A percentile compares a stretch with the other conserved stretches of the same genome.
phyloP scores from a whole-genome alignment of 768 basidiomycete genomes.

The Artomyces pyxidatus region DNA sequence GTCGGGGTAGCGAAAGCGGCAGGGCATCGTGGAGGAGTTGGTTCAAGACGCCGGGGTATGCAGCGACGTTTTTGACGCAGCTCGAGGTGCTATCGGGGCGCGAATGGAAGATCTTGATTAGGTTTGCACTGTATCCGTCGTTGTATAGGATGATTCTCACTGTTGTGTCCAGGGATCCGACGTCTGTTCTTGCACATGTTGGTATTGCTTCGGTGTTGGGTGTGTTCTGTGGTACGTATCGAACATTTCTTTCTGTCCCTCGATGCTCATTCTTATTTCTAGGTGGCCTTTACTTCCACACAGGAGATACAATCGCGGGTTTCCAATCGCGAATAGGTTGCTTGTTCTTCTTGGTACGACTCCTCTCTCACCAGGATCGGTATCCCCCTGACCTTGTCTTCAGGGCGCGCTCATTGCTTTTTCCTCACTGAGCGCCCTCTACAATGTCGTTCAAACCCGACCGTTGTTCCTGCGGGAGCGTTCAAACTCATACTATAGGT shows the following conservation, averaged over 20 bases:
- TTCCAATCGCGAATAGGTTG: constrained; percentile 94
- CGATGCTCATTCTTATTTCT: constrained; percentile 1
- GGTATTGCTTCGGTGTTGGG: constrained; percentile 64
- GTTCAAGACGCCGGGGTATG: constrained; percentile 31
- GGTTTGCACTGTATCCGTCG: constrained; percentile 41
- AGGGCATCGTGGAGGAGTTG: neutral
- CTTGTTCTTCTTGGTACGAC: constrained; percentile 78
- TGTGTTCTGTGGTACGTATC: constrained; percentile 69
- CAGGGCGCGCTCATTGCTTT: constrained; percentile 89
- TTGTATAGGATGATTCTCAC: constrained; percentile 1
- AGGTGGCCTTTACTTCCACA: constrained; percentile 86
- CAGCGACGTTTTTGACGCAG: constrained; percentile 84
- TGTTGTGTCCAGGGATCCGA: constrained; percentile 55
- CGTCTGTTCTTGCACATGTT: constrained; percentile 75
- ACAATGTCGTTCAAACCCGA: constrained; percentile 78
- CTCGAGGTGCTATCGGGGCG: constrained; percentile 72
- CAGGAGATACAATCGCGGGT: constrained; percentile 74
- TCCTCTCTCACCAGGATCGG: neutral
- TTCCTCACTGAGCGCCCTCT: constrained; percentile 81
- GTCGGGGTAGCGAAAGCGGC: constrained; percentile 3
- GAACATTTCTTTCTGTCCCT: neutral
- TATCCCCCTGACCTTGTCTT: neutral
- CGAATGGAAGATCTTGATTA: constrained; percentile 76
- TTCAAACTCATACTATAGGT: constrained; percentile 82
- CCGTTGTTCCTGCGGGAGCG: constrained; percentile 88